Conservation (phyloP, 805 yeast species). For the Clavispora carvajalis region DNA sequence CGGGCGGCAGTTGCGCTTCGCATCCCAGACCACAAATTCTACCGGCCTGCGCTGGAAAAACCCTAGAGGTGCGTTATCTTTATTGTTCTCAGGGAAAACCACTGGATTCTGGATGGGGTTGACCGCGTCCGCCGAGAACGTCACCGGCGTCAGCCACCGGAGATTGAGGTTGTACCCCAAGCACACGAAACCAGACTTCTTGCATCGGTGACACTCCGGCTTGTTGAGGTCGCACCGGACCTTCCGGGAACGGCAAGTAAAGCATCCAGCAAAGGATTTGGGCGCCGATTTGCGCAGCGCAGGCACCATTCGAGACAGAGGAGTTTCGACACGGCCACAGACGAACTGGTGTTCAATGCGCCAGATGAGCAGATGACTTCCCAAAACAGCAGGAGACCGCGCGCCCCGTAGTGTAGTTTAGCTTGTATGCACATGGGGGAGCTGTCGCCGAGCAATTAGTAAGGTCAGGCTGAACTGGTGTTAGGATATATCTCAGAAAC, state of each 20-base stretch:
- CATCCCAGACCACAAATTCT: slow-evolving; percentile 69
- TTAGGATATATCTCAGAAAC: too few species aligned
- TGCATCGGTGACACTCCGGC: slow-evolving; percentile 72
- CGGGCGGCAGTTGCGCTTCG: slow-evolving; percentile 36
- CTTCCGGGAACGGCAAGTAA: slow-evolving; percentile 77
- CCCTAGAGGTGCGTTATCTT: slow-evolving; percentile 24
- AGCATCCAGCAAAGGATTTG: slow-evolving; percentile 84
- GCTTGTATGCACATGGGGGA: not conserved
- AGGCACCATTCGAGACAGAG: not conserved
- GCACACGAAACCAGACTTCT: slow-evolving; percentile 60
- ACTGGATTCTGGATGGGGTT: slow-evolving; percentile 27
- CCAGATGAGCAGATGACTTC: not conserved
- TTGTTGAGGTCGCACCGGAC: slow-evolving; percentile 71
- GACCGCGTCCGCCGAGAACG: slow-evolving; percentile 25
- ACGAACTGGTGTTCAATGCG: not conserved
- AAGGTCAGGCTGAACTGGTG: too few species aligned
- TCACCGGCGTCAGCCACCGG: slow-evolving; percentile 62
- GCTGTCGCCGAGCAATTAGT: not conserved
- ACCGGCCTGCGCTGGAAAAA: slow-evolving; percentile 66
- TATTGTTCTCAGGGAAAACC: slow-evolving; percentile 20
- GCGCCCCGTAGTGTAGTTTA: not conserved
- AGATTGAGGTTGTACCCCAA: slow-evolving; percentile 81
- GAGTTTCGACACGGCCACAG: not conserved
- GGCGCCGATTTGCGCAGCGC: slow-evolving; percentile 10
- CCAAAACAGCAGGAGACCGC: not conserved